These are phyloP conservation scores for Ustilago shanxiensis DNA, from an alignment of 1,284 basidiomycete species.

Conservation along the genomic window DNA sequence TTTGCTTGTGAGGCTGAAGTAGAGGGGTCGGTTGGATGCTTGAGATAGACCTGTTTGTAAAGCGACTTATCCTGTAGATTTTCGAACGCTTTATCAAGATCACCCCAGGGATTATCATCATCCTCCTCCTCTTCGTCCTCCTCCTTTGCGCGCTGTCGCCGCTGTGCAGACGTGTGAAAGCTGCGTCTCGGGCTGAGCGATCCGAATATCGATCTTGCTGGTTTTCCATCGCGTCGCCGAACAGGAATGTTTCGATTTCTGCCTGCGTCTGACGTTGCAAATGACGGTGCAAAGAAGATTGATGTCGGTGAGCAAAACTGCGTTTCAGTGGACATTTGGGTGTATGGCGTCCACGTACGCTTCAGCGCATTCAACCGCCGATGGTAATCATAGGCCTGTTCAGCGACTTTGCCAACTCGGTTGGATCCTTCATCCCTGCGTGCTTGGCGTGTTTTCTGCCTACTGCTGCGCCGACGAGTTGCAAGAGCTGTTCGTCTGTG, in stretches of 20 bases:
- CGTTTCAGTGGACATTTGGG: background rate
- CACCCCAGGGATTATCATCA: slow-evolving; percentile 57
- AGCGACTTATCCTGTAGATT: slow-evolving; percentile 39
- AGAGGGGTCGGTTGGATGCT: slow-evolving; percentile 5
- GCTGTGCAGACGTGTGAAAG: slow-evolving; percentile 27
- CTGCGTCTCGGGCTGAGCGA: slow-evolving; percentile 5
- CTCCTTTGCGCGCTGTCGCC: background rate
- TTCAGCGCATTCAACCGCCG: slow-evolving; percentile 72
- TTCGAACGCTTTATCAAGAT: slow-evolving; percentile 52
- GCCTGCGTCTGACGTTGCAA: background rate
- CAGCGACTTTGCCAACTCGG: slow-evolving; percentile 53
- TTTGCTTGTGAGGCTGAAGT: background rate
- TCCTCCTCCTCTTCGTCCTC: slow-evolving; percentile 20
- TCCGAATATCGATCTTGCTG: background rate
- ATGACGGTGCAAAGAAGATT: background rate
- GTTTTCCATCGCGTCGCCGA: background rate
- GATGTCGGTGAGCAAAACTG: slow-evolving; percentile 22
- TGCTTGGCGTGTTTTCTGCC: slow-evolving; percentile 84
- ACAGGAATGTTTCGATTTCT: background rate
- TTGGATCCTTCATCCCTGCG: slow-evolving; percentile 71
- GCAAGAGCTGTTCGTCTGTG: slow-evolving; percentile 77
- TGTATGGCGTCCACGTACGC: slow-evolving; percentile 1
- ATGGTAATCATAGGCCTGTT: slow-evolving; percentile 83
- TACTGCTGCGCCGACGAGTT: slow-evolving; percentile 78
- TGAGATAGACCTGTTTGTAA: slow-evolving; percentile 40